Percentiles rank a stretch among this genome's conserved stretches.
phyloP scores from a whole-genome alignment of 2,329 filamentous ascomycete genomes.

The Juglanconis juglandina region DNA sequence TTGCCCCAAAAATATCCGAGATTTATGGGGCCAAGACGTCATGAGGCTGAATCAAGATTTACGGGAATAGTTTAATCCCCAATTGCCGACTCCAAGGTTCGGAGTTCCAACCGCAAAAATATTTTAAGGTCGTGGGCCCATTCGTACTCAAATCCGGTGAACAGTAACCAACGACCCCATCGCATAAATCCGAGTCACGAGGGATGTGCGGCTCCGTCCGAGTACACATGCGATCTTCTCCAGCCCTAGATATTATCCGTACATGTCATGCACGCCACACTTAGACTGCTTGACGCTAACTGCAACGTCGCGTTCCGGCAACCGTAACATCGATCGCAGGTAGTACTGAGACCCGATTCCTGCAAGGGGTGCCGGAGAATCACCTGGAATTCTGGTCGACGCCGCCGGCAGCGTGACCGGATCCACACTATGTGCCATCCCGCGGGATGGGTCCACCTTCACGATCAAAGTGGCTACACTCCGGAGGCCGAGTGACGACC shows the following conservation, averaged over 20 bases:
- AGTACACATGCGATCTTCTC: no score
- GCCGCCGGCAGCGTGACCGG: not conserved
- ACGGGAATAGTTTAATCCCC: slow-evolving; percentile 10
- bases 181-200: no score
- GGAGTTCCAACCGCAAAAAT: not conserved
- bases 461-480: slow-evolving; percentile 9
- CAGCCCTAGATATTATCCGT: no score
- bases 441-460: not conserved
- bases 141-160: not conserved
- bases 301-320: no score
- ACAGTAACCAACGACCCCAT: no score
- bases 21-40: not conserved
- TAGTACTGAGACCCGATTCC: no score
- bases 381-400: not conserved
- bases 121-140: slow-evolving; percentile 11
- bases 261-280: no score
- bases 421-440: not conserved
- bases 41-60: not conserved
- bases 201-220: no score
- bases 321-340: no score
- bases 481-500: slow-evolving; percentile 2
- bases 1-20: not conserved
- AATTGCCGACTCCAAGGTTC: slow-evolving; percentile 9
- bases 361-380: no score
- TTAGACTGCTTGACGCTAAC: no score